Evolutionary conservation across 805 yeast species (phyloP), one percentile per base, ranked within the genome.

Genomic region (Hanseniaspora valbyensis): DNA sequence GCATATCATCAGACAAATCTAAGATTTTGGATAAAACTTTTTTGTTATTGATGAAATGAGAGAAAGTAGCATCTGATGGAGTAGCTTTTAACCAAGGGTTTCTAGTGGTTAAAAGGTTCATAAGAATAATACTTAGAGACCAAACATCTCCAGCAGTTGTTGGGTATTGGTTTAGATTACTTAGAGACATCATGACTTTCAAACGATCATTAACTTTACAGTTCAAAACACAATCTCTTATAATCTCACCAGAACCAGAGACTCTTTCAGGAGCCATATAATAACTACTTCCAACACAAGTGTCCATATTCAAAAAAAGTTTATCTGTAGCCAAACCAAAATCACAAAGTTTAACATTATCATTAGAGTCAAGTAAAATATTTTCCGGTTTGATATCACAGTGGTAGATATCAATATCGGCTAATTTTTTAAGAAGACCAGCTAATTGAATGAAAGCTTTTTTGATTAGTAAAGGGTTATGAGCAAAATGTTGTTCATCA

Each of bases 341-440:
- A 67, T 90, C 98, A 33, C 94, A 65, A 6, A 90, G 54, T 81
- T 70, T 55, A 73, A 75, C 52, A 82, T 69, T 50, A 68, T 72
- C 49, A 72, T 62, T 53, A 79, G 86, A 58, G 75, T 71, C 60
- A 65, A 88, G 78, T 59, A 92, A 69, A 52, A 92, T 76, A 68
- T 92, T 92, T 64, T 92, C 97, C 5, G 98, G 98, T 69, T 92
- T 92, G 56, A 89, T 77, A 66, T 89, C 97, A 61, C 96, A 84
- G 63, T 89, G 97, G 63, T 80, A 90, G 33, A 90, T 78, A n/a
- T 83, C 81, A 54, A 75, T 77, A 1, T 81, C 72, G 64, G 90
- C 96, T 60, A 94, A 84, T 67, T 81, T 84, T 54, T 78, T 76
- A 49, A 89, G 74, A 2, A 89, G 95, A 54, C 88, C 84, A 39